Percentiles rank a stretch among this genome's conserved stretches.
phyloP scores from a whole-genome alignment of 2,329 filamentous ascomycete species.

The Alternaria panax region DNA sequence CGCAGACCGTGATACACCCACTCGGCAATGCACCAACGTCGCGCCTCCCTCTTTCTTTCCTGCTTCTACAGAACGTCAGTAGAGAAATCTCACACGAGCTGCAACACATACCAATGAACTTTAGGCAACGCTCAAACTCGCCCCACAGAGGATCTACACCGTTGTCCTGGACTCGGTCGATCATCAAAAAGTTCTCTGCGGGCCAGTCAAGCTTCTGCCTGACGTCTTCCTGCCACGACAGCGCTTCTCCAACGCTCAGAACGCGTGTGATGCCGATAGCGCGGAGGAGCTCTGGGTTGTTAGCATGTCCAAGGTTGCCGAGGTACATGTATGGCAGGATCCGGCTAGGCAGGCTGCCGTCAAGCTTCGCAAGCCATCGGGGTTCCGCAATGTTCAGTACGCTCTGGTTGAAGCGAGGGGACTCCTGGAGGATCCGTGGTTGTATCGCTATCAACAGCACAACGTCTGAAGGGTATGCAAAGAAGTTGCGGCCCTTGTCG shows the following conservation, averaged over 20 bases:
- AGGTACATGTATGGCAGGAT: slow-evolving; percentile 95
- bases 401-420: slow-evolving; percentile 63
- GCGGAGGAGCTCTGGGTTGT: slow-evolving; percentile 83
- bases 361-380: slow-evolving; percentile 80
- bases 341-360: slow-evolving; percentile 89
- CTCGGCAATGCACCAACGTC: slow-evolving; percentile 93
- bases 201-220: slow-evolving; percentile 70
- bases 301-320: slow-evolving; percentile 90
- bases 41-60: slow-evolving; percentile 79
- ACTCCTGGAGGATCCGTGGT: slow-evolving; percentile 74
- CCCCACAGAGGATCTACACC: slow-evolving; percentile 90
- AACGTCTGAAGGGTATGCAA: slow-evolving; percentile 92
- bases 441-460: slow-evolving; percentile 80
- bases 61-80: slow-evolving; percentile 65
- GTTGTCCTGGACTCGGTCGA: slow-evolving; percentile 93
- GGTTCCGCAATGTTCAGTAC: slow-evolving; percentile 70
- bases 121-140: slow-evolving; percentile 84
- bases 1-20: slow-evolving; percentile 92
- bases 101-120: slow-evolving; percentile 81
- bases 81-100: neutral
- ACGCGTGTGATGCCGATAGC: slow-evolving; percentile 86
- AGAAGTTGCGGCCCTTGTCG: slow-evolving; percentile 86
- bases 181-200: slow-evolving; percentile 76
- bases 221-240: slow-evolving; percentile 78
- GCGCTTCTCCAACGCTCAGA: slow-evolving; percentile 88